Evolutionary conservation across 75 land plant genomes (phyloP), one percentile per base, ranked within the genome.

Genomic region (Selaginella moellendorffii): DNA sequence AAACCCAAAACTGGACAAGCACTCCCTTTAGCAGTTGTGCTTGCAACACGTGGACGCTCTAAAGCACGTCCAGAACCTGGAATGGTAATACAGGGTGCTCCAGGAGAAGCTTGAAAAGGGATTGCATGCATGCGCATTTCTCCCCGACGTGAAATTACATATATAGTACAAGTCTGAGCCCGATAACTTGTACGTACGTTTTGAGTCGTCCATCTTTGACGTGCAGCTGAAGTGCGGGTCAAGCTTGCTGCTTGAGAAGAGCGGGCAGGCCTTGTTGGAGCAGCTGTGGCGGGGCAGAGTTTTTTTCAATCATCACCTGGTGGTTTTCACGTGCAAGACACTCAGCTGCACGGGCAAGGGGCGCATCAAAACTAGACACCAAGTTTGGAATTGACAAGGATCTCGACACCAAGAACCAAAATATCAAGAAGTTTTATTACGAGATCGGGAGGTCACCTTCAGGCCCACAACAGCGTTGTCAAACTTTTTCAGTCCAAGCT

Each of bases 141-240:
- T 69, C 51, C 53, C 18, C 28, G 17, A 42, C 59, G n/a, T 65
- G 19, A 26, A 1, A 53, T 2, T 24, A 17, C 24, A 24, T 26
- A 64, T 1, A 1, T 24, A 74, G 76, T 51, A 64, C 20, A 58
- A 69, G 58, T 19, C 8, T 8, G 76, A 74, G 27, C 53, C 72
- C n/a, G 76, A 74, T 56, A 67, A 74, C 24, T 31, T 74, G n/a
- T 64, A 64, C 31, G 66, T 51, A 29, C 63, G 58, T 26, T 74
- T 74, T 46, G 76, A 74, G 53, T 68, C 28, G 29, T 62, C 64
- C 20, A 64, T 74, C 8, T 74, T 62, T 64, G 72, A 74, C 5
- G 67, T 74, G 53, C 76, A 74, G 54, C 73, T 69, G 46, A 74
- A 74, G 29, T 69, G 73, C 68, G 72, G 72, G 10, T 63, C 69